A percentile compares a stretch with the other conserved stretches of the same genome.
These are phyloP conservation scores for Arthrobotrys iridis DNA, from an alignment of 2,329 filamentous ascomycete genomes.

Conservation along the genomic window DNA sequence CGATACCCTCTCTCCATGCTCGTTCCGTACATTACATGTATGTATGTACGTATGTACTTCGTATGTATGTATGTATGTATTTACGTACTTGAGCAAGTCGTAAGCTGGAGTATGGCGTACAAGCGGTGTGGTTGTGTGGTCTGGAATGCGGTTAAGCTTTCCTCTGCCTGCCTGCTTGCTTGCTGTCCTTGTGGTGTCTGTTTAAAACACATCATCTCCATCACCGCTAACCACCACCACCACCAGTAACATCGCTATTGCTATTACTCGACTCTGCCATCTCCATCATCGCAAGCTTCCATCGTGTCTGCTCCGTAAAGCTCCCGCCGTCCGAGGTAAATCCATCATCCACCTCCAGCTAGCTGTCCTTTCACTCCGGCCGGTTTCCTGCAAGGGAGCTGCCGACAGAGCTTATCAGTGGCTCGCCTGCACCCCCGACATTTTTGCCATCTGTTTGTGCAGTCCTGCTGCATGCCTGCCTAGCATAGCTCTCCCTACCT, in stretches of 20 bases:
- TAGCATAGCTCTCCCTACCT: not conserved
- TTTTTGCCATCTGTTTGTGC: constrained; percentile 16
- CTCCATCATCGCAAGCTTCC: constrained; percentile 5
- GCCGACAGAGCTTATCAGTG: constrained; percentile 1
- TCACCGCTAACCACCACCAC: constrained; percentile 17
- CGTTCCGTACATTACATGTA: too few relatives aligned
- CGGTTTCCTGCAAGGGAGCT: not conserved
- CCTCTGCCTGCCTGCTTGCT: not conserved
- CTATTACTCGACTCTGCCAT: not conserved
- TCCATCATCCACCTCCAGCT: not conserved
- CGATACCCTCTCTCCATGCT: too few relatives aligned
- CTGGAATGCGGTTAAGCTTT: not conserved
- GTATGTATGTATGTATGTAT: too few relatives aligned
- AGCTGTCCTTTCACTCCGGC: not conserved
- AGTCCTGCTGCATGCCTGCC: constrained; percentile 1
- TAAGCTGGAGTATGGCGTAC: not conserved
- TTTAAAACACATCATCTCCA: constrained; percentile 17
- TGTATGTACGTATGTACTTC: too few relatives aligned
- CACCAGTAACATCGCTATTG: not conserved
- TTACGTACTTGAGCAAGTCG: too few relatives aligned
- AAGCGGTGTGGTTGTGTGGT: not conserved
- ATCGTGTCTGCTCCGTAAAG: constrained; percentile 3
- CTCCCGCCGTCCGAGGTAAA: constrained; percentile 13
- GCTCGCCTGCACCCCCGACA: constrained; percentile 9
- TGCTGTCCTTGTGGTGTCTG: constrained; percentile 5